A percentile compares a stretch with the other conserved stretches of the same genome.
Evolutionary conservation across 257 asterid species (phyloP).

Genomic region (Salvia hispanica): DNA sequence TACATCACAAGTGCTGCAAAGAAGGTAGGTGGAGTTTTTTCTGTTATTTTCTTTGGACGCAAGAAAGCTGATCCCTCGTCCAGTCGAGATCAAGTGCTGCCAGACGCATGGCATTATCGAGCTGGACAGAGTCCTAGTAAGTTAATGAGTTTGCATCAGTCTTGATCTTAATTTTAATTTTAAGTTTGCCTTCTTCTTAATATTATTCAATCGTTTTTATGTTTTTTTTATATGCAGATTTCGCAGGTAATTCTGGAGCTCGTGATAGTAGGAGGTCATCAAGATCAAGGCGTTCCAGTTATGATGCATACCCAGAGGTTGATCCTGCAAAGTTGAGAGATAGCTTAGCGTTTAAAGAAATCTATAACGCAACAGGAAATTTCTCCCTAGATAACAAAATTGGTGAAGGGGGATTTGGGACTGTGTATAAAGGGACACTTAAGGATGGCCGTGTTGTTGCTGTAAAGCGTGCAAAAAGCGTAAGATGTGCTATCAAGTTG

Average conservation of each 20-base stretch:
- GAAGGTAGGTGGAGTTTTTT: constrained; percentile 36
- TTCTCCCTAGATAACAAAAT: constrained; percentile 56
- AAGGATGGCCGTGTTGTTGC: constrained; percentile 53
- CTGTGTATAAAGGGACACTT: constrained; percentile 55
- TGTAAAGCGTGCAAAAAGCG: constrained; percentile 65
- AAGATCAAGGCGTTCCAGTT: constrained; percentile 29
- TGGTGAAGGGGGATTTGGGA: constrained; percentile 67
- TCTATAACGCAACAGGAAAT: constrained; percentile 50
- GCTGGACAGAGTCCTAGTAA: constrained; percentile 41
- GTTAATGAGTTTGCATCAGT: constrained; percentile 28
- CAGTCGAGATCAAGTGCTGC: constrained; percentile 25
- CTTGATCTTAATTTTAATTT: background rate
- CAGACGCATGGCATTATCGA: constrained; percentile 21
- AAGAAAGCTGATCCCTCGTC: constrained; percentile 36
- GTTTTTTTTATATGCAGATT: constrained; percentile 34
- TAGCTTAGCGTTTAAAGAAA: constrained; percentile 45
- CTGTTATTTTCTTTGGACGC: constrained; percentile 35
- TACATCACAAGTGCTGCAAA: constrained; percentile 39
- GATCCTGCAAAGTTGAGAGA: constrained; percentile 24
- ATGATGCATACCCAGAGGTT: constrained; percentile 39
- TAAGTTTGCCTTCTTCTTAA: background rate
- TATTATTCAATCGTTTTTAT: too few relatives aligned
- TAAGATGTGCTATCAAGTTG: constrained; percentile 14
- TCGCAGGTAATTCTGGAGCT: constrained; percentile 33
- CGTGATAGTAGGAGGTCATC: constrained; percentile 39